These are phyloP conservation scores for Talaromyces amestolkiae DNA, from an alignment of 2,329 filamentous ascomycete genomes.

Conservation along the genomic window DNA sequence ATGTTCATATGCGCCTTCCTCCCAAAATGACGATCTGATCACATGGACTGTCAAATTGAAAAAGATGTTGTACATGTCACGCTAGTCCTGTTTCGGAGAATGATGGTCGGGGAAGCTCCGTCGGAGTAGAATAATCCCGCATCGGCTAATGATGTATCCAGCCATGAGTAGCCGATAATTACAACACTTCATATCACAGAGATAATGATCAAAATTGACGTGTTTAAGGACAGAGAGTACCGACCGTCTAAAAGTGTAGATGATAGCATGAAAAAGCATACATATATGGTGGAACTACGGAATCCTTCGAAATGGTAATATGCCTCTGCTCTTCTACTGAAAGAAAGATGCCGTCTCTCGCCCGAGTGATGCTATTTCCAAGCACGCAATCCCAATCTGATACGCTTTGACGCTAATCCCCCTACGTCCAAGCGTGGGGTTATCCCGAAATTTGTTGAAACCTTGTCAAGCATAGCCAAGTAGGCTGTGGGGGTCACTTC, in stretches of 20 bases:
- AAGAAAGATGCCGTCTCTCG: background rate
- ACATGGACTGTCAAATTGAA: background rate
- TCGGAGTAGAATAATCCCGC: conserved; percentile 5
- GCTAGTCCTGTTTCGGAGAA: background rate
- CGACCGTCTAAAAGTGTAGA: background rate
- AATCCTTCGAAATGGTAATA: background rate
- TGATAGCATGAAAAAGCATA: background rate
- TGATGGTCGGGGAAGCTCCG: background rate
- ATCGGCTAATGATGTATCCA: background rate
- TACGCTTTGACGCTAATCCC: background rate
- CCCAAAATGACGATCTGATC: background rate
- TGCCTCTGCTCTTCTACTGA: no score
- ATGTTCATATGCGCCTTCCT: background rate
- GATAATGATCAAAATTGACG: no score
- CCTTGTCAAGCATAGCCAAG: background rate
- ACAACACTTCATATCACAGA: no score
- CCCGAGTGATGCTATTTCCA: conserved; percentile 1
- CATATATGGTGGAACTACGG: background rate
- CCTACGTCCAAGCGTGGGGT: background rate
- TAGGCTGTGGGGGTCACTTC: background rate
- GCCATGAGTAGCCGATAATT: no score
- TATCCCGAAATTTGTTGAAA: background rate
- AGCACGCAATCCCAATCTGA: background rate
- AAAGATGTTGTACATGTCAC: background rate
- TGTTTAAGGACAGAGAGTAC: background rate